Conservation (phyloP, 352 stramenopile genomes). For the Globisporangium solare region DNA sequence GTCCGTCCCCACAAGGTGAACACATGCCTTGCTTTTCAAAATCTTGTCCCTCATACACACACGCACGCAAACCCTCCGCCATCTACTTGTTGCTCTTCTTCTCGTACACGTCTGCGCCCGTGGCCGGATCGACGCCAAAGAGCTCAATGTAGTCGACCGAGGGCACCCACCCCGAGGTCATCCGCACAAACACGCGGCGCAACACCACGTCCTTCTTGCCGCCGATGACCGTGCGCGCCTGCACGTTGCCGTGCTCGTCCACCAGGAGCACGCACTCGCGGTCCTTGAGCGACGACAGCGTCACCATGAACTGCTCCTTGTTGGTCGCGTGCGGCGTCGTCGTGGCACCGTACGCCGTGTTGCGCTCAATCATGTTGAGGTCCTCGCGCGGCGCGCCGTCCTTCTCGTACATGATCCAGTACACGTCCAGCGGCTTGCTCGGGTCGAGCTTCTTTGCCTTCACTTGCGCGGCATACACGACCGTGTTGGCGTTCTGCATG, state of each 20-base stretch:
- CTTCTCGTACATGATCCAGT: slow-evolving; percentile 88
- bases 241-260: slow-evolving; percentile 49
- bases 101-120: slow-evolving; percentile 64
- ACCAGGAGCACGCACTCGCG: slow-evolving; percentile 54
- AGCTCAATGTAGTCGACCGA: slow-evolving; percentile 83
- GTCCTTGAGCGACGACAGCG: slow-evolving; percentile 67
- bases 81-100: slow-evolving; percentile 81
- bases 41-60: slow-evolving; percentile 13
- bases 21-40: too few relatives aligned
- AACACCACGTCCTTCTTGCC: slow-evolving; percentile 59
- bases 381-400: slow-evolving; percentile 59
- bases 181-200: slow-evolving; percentile 79
- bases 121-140: slow-evolving; percentile 65
- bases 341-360: slow-evolving; percentile 70
- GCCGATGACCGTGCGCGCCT: slow-evolving; percentile 67
- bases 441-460: slow-evolving; percentile 45
- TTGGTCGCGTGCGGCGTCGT: slow-evolving; percentile 32
- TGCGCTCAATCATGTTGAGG: slow-evolving; percentile 84
- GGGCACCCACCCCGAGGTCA: slow-evolving; percentile 80
- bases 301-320: slow-evolving; percentile 33
- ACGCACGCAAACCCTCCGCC: too few relatives aligned
- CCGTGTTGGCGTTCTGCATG: slow-evolving; percentile 76
- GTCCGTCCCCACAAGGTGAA: too few relatives aligned
- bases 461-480: slow-evolving; percentile 63
- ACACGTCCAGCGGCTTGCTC: slow-evolving; percentile 65